Evolutionary conservation across 306 rosid species (phyloP).

Genomic region (Pterocarpus macrocarpus): DNA sequence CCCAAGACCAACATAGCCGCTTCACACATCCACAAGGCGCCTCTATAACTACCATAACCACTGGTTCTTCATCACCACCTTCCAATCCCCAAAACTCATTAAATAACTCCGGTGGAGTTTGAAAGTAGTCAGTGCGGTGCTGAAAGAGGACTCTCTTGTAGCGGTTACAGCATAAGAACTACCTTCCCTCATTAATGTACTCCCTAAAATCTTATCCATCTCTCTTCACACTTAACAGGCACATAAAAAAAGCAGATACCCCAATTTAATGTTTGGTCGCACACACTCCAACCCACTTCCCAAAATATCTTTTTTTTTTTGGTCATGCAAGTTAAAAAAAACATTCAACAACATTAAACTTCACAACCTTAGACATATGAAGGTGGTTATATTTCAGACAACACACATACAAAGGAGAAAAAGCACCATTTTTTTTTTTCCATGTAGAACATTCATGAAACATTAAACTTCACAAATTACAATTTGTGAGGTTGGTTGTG

Average conservation of each 20-base stretch:
- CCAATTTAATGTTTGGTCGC: constrained; percentile 40
- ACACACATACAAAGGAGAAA: too few species aligned
- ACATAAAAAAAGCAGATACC: constrained; percentile 6
- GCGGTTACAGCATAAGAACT: constrained; percentile 19
- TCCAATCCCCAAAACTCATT: constrained; percentile 40
- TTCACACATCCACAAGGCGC: not conserved
- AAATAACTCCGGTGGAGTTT: constrained; percentile 63
- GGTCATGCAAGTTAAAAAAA: too few species aligned
- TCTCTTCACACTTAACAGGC: not conserved
- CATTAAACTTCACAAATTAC: not conserved
- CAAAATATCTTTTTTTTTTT: not conserved
- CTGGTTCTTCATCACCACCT: constrained; percentile 25
- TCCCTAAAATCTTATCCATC: constrained; percentile 34
- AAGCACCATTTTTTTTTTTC: not conserved
- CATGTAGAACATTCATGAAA: not conserved
- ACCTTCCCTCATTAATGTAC: constrained; percentile 45
- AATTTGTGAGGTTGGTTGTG: constrained; percentile 3
- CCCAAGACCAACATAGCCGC: not conserved
- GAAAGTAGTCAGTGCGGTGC: constrained; percentile 22
- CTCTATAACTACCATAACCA: not conserved
- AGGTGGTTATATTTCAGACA: not conserved
- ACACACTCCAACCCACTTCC: not conserved
- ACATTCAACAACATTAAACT: not conserved
- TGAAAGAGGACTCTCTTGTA: not conserved
- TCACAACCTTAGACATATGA: constrained; percentile 29